A percentile compares a stretch with the other conserved stretches of the same genome.
Conservation (phyloP, 1,139 yeast genomes). For the Blastobotrys persicus region DNA sequence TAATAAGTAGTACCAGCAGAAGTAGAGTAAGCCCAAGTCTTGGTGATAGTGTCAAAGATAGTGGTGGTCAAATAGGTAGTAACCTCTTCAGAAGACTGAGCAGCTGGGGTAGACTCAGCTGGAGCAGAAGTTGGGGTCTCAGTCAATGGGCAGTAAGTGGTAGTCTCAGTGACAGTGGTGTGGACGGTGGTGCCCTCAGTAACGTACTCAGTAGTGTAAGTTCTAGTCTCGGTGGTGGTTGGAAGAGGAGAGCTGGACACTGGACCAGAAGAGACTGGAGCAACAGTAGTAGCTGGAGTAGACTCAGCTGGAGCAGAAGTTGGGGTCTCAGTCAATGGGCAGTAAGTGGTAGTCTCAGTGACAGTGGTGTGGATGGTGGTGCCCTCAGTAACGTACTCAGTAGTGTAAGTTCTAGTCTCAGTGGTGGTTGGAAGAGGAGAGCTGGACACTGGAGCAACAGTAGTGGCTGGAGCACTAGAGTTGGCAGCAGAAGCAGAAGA, state of each 20-base stretch:
- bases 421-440: slow-evolving; percentile 12
- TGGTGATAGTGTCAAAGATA: slow-evolving; percentile 17
- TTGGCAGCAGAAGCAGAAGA: slow-evolving; percentile 4
- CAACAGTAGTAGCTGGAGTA: slow-evolving; percentile 10
- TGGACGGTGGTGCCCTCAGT: slow-evolving; percentile 2
- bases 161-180: slow-evolving; percentile 8
- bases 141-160: slow-evolving; percentile 6
- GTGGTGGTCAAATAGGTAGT: slow-evolving; percentile 12
- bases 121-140: slow-evolving; percentile 14
- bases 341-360: slow-evolving; percentile 14
- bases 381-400: slow-evolving; percentile 11
- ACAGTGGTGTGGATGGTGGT: slow-evolving; percentile 10
- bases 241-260: slow-evolving; percentile 6
- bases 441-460: slow-evolving; percentile 9
- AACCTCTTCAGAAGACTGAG: slow-evolving; percentile 2
- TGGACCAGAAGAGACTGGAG: slow-evolving; percentile 12
- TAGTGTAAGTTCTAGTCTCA: slow-evolving; percentile 13
- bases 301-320: slow-evolving; percentile 9
- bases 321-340: slow-evolving; percentile 14
- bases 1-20: slow-evolving; percentile 11
- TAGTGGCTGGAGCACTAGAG: neutral
- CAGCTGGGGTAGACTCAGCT: slow-evolving; percentile 2
- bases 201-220: slow-evolving; percentile 11
- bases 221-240: slow-evolving; percentile 1
- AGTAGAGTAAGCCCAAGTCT: slow-evolving; percentile 16